Evolutionary conservation across 257 asterid species (phyloP).

Genomic region (Knoxia roxburghii): DNA sequence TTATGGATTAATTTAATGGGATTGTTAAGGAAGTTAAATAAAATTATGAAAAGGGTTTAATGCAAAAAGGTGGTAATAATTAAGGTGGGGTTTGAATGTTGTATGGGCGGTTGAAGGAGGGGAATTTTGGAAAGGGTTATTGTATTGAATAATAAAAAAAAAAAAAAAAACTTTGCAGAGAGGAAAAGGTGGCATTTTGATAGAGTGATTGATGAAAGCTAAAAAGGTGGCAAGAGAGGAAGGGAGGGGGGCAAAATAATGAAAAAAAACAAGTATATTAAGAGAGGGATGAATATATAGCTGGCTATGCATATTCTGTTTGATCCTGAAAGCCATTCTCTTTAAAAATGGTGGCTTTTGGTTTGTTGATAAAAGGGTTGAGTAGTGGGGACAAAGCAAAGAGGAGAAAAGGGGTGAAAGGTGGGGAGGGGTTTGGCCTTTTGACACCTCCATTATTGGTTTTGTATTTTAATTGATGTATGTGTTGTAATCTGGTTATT

Average conservation of each 20-base stretch:
- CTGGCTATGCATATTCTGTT: conserved; percentile 61
- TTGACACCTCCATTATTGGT: conserved; percentile 54
- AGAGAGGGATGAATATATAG: background rate
- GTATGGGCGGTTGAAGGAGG: background rate
- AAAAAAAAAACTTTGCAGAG: conserved; percentile 31
- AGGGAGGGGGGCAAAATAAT: conserved; percentile 14
- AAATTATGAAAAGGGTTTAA: conserved; percentile 1
- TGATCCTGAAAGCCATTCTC: conserved; percentile 37
- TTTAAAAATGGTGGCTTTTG: conserved; percentile 36
- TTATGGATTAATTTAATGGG: background rate
- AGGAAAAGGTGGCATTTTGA: conserved; percentile 48
- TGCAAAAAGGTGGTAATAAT: conserved; percentile 16
- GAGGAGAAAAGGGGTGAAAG: conserved; percentile 31
- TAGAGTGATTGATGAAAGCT: conserved; percentile 38
- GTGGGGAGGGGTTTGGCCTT: conserved; percentile 59
- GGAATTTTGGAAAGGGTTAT: conserved; percentile 1
- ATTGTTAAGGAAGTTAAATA: background rate
- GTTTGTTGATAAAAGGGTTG: conserved; percentile 26
- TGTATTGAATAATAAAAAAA: conserved; percentile 25
- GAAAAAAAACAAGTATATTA: conserved; percentile 1
- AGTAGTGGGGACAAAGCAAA: conserved; percentile 60
- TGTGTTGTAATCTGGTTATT: conserved; percentile 32
- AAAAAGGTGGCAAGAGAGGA: conserved; percentile 27
- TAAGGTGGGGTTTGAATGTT: conserved; percentile 26
- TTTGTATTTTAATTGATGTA: conserved; percentile 16